Percentiles rank a stretch among this genome's conserved stretches.
These are phyloP conservation scores for Furcasterigmium furcatum DNA, from an alignment of 2,329 filamentous ascomycete species.

Conservation along the genomic window DNA sequence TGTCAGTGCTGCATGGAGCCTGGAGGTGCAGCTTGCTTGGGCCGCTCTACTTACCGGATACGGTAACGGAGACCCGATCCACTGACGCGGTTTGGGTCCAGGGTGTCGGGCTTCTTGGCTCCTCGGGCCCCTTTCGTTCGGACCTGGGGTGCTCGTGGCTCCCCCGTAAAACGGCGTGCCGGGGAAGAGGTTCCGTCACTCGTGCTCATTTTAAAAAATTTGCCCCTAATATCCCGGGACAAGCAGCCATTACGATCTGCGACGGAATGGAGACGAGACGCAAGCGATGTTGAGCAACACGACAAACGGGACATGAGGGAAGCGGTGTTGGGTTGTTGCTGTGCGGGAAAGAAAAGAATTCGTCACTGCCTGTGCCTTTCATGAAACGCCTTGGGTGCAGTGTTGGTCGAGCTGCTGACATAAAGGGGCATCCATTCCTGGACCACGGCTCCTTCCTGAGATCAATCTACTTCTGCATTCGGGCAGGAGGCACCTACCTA, in stretches of 20 bases:
- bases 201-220: conserved; percentile 3
- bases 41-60: neutral
- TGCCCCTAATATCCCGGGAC: conserved; percentile 2
- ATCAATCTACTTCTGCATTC: too few relatives aligned
- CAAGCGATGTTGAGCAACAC: too few relatives aligned
- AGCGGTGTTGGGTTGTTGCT: too few relatives aligned
- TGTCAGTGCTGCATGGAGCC: neutral
- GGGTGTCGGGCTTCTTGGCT: neutral
- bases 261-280: neutral
- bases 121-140: neutral
- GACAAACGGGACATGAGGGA: neutral
- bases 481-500: too few relatives aligned
- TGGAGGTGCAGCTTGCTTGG: neutral
- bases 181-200: conserved; percentile 3
- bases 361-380: too few relatives aligned
- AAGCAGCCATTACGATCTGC: conserved; percentile 4
- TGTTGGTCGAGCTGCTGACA: too few relatives aligned
- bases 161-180: neutral
- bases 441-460: too few relatives aligned
- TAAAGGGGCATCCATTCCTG: too few relatives aligned
- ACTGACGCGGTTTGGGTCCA: neutral
- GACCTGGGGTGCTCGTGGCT: conserved; percentile 1
- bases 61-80: neutral
- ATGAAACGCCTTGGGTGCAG: too few relatives aligned
- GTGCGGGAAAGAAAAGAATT: too few relatives aligned